Percentiles rank a stretch among this genome's conserved stretches.
These are phyloP conservation scores for Chlorencoelia australis DNA, from an alignment of 2,329 filamentous ascomycete species.

Conservation along the genomic window DNA sequence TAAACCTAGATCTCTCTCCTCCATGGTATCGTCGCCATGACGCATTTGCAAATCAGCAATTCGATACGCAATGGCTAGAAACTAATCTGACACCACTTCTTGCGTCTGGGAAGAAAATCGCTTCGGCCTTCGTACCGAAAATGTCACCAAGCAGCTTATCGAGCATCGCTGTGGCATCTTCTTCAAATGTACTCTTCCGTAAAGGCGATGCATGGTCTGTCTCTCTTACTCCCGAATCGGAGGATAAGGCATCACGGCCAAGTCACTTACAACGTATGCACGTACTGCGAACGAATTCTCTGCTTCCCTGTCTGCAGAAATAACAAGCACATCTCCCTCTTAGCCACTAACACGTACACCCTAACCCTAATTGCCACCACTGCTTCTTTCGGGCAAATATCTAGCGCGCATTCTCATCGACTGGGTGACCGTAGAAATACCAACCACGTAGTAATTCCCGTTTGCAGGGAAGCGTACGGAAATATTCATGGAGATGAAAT, in stretches of 20 bases:
- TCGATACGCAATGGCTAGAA: slow-evolving; percentile 50
- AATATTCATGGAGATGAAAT: slow-evolving; percentile 47
- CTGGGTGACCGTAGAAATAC: slow-evolving; percentile 39
- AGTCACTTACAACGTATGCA: slow-evolving; percentile 45
- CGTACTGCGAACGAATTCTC: slow-evolving; percentile 53
- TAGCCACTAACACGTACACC: slow-evolving; percentile 34
- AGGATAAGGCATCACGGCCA: slow-evolving; percentile 18
- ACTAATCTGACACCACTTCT: slow-evolving; percentile 31
- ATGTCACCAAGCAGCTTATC: slow-evolving; percentile 14
- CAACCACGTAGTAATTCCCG: slow-evolving; percentile 43
- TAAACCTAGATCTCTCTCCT: slow-evolving; percentile 45
- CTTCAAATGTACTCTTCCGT: slow-evolving; percentile 38
- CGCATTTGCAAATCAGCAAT: slow-evolving; percentile 37
- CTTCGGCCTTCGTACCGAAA: slow-evolving; percentile 23
- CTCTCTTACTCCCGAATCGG: slow-evolving; percentile 31
- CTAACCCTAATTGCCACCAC: slow-evolving; percentile 30
- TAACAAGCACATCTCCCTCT: slow-evolving; percentile 36
- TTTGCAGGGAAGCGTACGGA: slow-evolving; percentile 51
- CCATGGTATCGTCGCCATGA: slow-evolving; percentile 38
- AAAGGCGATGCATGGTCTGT: slow-evolving; percentile 51
- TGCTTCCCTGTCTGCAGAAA: slow-evolving; percentile 40
- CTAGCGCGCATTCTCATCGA: slow-evolving; percentile 37
- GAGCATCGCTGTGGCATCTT: slow-evolving; percentile 22
- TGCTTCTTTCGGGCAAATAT: slow-evolving; percentile 40
- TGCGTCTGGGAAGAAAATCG: slow-evolving; percentile 24